Percentiles rank a stretch among this genome's conserved stretches.
Evolutionary conservation across 2,329 filamentous ascomycete species (phyloP).

Genomic region (Fusarium anguioides): DNA sequence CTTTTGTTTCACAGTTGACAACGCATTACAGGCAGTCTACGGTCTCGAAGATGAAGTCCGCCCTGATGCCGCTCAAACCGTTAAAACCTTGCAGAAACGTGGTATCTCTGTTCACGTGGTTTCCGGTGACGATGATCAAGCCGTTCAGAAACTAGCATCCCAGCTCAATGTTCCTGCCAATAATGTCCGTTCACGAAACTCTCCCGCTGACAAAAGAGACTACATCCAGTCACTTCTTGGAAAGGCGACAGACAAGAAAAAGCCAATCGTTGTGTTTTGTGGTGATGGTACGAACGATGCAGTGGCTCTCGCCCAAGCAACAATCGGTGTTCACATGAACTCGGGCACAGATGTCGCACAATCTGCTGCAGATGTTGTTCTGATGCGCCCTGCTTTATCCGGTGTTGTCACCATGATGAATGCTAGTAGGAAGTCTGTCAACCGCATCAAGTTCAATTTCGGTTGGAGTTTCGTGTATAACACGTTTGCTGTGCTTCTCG

Average conservation of each 20-base stretch:
- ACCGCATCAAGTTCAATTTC: no score
- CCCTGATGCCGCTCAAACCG: slow-evolving; percentile 52
- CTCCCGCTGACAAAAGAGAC: slow-evolving; percentile 58
- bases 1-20: slow-evolving; percentile 60
- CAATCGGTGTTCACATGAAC: slow-evolving; percentile 77
- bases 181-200: slow-evolving; percentile 56
- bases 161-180: slow-evolving; percentile 53
- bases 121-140: slow-evolving; percentile 64
- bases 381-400: slow-evolving; percentile 66
- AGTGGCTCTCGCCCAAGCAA: slow-evolving; percentile 75
- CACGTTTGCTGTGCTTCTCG: slow-evolving; percentile 72
- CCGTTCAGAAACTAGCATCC: slow-evolving; percentile 56
- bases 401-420: slow-evolving; percentile 70
- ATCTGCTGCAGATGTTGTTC: slow-evolving; percentile 74
- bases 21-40: slow-evolving; percentile 53
- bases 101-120: slow-evolving; percentile 60
- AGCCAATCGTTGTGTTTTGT: slow-evolving; percentile 70
- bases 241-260: slow-evolving; percentile 16
- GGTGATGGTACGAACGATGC: slow-evolving; percentile 87
- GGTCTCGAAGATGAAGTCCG: slow-evolving; percentile 61
- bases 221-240: slow-evolving; percentile 56
- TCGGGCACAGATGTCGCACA: slow-evolving; percentile 71
- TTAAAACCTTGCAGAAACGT: slow-evolving; percentile 52
- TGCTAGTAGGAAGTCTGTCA: slow-evolving; percentile 59
- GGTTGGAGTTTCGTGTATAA: slow-evolving; percentile 81